Evolutionary conservation across 2,329 filamentous ascomycete genomes (phyloP).

Genomic region (Botrytis sinoallii): DNA sequence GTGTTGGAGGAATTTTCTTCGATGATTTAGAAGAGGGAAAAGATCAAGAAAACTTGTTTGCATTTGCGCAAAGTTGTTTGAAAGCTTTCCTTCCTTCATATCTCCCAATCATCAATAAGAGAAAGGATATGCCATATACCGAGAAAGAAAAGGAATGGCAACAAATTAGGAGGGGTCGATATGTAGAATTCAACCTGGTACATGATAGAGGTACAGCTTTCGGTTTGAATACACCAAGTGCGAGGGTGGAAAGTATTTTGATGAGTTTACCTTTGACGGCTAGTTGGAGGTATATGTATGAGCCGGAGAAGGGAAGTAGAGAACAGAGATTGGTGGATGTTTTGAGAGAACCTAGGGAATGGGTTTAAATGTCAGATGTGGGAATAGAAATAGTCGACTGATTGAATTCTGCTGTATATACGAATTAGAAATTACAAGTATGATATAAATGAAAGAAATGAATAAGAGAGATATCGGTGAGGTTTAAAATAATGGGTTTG

Average conservation of each 20-base stretch:
- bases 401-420: background rate
- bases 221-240: slow-evolving; percentile 86
- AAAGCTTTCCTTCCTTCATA: slow-evolving; percentile 88
- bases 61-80: slow-evolving; percentile 82
- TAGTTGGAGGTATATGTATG: slow-evolving; percentile 94
- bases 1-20: slow-evolving; percentile 96
- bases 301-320: slow-evolving; percentile 67
- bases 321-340: slow-evolving; percentile 81
- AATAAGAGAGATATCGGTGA: background rate
- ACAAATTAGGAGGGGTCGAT: slow-evolving; percentile 87
- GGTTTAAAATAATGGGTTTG: background rate
- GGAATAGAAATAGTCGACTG: background rate
- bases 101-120: slow-evolving; percentile 78
- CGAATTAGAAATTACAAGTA: background rate
- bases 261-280: slow-evolving; percentile 96
- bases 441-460: background rate
- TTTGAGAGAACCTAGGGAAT: slow-evolving; percentile 61
- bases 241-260: slow-evolving; percentile 90
- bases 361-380: slow-evolving; percentile 49
- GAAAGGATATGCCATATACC: slow-evolving; percentile 90
- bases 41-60: slow-evolving; percentile 84
- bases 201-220: slow-evolving; percentile 95
- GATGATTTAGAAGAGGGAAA: slow-evolving; percentile 90
- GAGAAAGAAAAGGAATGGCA: slow-evolving; percentile 93
- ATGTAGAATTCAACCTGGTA: slow-evolving; percentile 98